Conservation (phyloP, 2,329 filamentous ascomycete species). For the Calonectria leucothoes region DNA sequence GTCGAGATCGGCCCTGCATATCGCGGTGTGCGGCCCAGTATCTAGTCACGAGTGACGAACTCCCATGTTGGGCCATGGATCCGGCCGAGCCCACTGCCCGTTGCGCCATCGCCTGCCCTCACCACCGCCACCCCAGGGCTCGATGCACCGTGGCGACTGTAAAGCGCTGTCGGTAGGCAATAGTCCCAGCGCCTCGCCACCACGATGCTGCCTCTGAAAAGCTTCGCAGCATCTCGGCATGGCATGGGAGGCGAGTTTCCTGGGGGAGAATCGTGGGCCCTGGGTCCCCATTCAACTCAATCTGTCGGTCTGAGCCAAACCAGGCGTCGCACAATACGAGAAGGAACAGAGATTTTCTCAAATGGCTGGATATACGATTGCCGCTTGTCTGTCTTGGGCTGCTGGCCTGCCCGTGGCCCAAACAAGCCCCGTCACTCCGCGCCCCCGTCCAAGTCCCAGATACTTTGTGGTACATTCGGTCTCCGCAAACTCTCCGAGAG, state of each 20-base stretch:
- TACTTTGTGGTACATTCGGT: conserved; percentile 26
- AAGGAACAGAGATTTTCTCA: conserved; percentile 6
- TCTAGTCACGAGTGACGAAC: not conserved
- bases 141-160: not conserved
- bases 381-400: not conserved
- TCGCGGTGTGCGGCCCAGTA: not conserved
- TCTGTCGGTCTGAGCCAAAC: conserved; percentile 1
- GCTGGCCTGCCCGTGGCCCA: not conserved
- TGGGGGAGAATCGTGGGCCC: not conserved
- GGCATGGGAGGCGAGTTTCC: not conserved
- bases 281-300: not conserved
- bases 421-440: not conserved
- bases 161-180: not conserved
- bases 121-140: conserved; percentile 16
- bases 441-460: not conserved
- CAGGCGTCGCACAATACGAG: conserved; percentile 8
- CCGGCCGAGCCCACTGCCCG: not conserved
- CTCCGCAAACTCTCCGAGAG: conserved; percentile 28
- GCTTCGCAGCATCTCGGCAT: not conserved
- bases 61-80: not conserved
- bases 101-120: not conserved
- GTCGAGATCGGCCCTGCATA: not conserved
- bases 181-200: not conserved
- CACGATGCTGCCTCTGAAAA: not conserved
- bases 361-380: conserved; percentile 5